These are phyloP conservation scores for Batkoa obscura DNA, from an alignment of 371 early-diverging fungal species.

Conservation along the genomic window DNA sequence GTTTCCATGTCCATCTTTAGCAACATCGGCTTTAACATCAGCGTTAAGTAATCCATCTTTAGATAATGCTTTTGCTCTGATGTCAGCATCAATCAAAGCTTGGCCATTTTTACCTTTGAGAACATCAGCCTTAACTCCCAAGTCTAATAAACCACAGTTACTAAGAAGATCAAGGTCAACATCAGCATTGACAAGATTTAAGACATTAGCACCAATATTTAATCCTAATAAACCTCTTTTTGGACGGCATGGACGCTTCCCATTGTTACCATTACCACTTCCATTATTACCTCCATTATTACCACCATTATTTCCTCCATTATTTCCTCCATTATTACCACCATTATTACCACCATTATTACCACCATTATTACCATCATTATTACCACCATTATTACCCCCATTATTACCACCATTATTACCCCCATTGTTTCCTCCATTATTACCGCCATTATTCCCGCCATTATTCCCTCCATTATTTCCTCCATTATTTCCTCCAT, in stretches of 20 bases:
- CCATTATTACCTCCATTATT: not conserved
- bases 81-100: not conserved
- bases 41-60: not conserved
- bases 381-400: too few relatives aligned
- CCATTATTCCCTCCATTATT: not conserved
- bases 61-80: not conserved
- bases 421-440: too few relatives aligned
- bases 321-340: not conserved
- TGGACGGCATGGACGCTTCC: not conserved
- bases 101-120: not conserved
- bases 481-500: constrained; percentile 1
- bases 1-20: not conserved
- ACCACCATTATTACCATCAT: too few relatives aligned
- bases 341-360: too few relatives aligned
- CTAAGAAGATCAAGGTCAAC: not conserved
- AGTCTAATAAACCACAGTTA: not conserved
- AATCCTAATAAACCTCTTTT: not conserved
- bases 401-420: too few relatives aligned
- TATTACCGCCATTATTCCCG: not conserved
- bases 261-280: not conserved
- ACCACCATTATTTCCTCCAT: not conserved
- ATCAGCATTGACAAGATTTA: too few relatives aligned
- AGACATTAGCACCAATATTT: not conserved
- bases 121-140: not conserved
- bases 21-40: not conserved